Evolutionary conservation across 306 rosid species (phyloP), one percentile per base, ranked within the genome.

Genomic region (Gastrolobium villosum): DNA sequence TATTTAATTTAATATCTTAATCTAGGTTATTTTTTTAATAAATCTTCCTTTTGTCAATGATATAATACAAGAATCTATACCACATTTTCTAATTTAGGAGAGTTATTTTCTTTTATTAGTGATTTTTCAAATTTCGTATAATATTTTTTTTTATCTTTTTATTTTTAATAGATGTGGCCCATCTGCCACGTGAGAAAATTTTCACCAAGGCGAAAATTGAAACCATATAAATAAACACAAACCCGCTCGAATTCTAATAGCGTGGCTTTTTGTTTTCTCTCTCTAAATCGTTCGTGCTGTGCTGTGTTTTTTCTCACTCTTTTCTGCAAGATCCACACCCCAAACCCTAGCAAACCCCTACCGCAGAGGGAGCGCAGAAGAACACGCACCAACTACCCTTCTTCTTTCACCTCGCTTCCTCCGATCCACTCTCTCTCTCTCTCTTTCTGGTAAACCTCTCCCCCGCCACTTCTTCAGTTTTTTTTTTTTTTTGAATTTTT

Each of bases 261-360:
- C 35, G 74, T 43, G 34, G 8, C 26, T 14, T 54, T 78, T 52
- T 20, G 2, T 1, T 45, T 4, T 48, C 49, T 36, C 82, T 61
- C 63, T 60, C 74, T 52, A 46, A 43, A 65, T 26, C 81, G 30
- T 20, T 26, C 81, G 30, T 20, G 11, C 43, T n/a, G 55, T 61
- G 63, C 28, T 36, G 63, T 53, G 55, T 44, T 75, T 46, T 75
- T 55, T 76, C 80, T 72, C 89, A 54, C 75, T 77, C 84, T 70
- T 86, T 75, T 56, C 88, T 78, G 85, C 76, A 74, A 59, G 91
- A 83, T 79, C 85, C 85, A 55, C 78, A 61, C 43, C 3, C 64
- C 83, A 77, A 87, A 85, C 89, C 93, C 91, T 87, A 82, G 74
- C 81, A 41, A 87, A 85, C 83, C 93, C 89, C 90, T 84, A 59